Percentiles rank a stretch among this genome's conserved stretches.
phyloP scores from a whole-genome alignment of 2,329 filamentous ascomycete species.

The Aspergillus sp. region DNA sequence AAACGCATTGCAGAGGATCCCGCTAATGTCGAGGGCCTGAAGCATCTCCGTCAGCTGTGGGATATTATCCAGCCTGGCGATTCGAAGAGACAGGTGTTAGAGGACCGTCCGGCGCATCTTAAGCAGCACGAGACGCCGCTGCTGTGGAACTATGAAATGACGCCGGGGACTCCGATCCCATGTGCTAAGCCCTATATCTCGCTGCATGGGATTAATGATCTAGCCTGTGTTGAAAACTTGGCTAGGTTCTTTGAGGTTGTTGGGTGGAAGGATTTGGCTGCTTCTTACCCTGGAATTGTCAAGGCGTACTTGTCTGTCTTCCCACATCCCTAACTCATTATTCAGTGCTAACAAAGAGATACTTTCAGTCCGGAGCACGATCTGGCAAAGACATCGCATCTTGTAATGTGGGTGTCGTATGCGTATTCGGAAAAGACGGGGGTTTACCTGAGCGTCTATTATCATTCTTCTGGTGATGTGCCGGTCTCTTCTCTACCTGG shows the following conservation, averaged over 20 bases:
- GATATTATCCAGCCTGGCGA: background rate
- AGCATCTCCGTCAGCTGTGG: background rate
- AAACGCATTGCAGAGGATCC: background rate
- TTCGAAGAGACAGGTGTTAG: background rate
- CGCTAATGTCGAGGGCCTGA: background rate
- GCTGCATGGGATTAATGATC: constrained; percentile 15
- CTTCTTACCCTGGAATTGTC: background rate
- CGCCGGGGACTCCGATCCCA: background rate
- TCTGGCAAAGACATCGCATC: background rate
- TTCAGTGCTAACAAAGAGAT: background rate
- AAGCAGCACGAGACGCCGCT: background rate
- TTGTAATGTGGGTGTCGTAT: constrained; percentile 2
- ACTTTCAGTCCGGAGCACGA: background rate
- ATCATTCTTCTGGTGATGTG: background rate
- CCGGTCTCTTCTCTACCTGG: too few relatives aligned
- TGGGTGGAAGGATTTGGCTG: background rate
- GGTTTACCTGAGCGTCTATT: constrained; percentile 5
- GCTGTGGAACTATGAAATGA: background rate
- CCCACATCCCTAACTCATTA: background rate
- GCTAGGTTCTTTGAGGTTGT: background rate
- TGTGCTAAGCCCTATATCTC: constrained; percentile 17
- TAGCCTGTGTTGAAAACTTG: background rate
- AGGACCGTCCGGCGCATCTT: background rate
- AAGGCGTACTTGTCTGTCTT: background rate
- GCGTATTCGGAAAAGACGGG: constrained; percentile 4